Evolutionary conservation across 371 early-diverging fungal species (phyloP).

Genomic region (Mortierella sp.): DNA sequence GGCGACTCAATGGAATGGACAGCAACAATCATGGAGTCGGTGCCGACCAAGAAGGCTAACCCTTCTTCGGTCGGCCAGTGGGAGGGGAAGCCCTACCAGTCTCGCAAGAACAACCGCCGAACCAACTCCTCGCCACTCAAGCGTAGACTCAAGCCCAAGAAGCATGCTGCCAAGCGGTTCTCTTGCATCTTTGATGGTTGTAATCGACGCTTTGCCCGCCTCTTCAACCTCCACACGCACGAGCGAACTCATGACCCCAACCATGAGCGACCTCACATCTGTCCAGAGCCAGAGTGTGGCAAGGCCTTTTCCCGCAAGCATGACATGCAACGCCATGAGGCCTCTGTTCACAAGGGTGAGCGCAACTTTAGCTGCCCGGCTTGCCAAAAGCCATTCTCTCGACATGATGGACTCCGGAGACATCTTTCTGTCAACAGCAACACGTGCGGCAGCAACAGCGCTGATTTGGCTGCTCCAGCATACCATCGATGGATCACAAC

Average conservation of each 20-base stretch:
- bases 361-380: slow-evolving; percentile 66
- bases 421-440: slow-evolving; percentile 64
- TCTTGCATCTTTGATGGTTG: slow-evolving; percentile 60
- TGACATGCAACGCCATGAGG: slow-evolving; percentile 55
- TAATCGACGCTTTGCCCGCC: slow-evolving; percentile 67
- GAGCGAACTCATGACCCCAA: slow-evolving; percentile 72
- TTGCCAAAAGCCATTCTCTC: slow-evolving; percentile 70
- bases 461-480: slow-evolving; percentile 6
- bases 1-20: neutral
- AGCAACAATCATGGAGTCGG: neutral
- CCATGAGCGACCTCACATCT: slow-evolving; percentile 67
- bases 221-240: slow-evolving; percentile 79
- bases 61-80: slow-evolving; percentile 36
- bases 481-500: slow-evolving; percentile 19
- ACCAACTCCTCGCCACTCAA: no score
- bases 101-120: no score
- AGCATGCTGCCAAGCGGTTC: slow-evolving; percentile 38
- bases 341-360: slow-evolving; percentile 60
- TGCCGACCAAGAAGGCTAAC: slow-evolving; percentile 35
- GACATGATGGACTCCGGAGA: slow-evolving; percentile 72
- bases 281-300: slow-evolving; percentile 42
- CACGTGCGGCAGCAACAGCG: slow-evolving; percentile 31
- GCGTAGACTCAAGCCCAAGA: neutral
- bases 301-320: slow-evolving; percentile 56
- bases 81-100: slow-evolving; percentile 25